Evolutionary conservation across 2,329 filamentous ascomycete genomes (phyloP).

Genomic region (Zasmidium angulare): DNA sequence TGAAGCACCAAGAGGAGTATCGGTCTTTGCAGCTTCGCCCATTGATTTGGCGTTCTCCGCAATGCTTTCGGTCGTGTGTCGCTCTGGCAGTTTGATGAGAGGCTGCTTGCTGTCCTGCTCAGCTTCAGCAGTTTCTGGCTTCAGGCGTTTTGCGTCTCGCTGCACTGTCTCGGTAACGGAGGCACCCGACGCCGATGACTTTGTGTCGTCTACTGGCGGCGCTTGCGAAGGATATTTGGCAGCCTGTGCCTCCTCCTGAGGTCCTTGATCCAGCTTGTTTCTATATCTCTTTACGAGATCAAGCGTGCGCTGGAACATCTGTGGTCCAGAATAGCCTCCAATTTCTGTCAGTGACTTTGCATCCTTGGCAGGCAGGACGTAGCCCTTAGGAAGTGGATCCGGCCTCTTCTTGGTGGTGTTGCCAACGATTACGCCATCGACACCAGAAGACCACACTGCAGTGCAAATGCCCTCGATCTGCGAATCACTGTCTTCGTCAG

Average conservation of each 20-base stretch:
- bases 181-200: too few species aligned
- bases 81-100: slow-evolving; percentile 32
- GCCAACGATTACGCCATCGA: slow-evolving; percentile 93
- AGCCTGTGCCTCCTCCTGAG: slow-evolving; percentile 25
- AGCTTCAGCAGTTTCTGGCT: slow-evolving; percentile 30
- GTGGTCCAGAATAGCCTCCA: slow-evolving; percentile 88
- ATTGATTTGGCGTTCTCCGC: slow-evolving; percentile 9
- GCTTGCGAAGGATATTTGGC: slow-evolving; percentile 5
- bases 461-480: slow-evolving; percentile 88
- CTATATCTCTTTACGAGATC: slow-evolving; percentile 79
- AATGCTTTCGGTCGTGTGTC: slow-evolving; percentile 24
- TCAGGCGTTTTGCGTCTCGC: slow-evolving; percentile 33
- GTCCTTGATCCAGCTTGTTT: slow-evolving; percentile 46
- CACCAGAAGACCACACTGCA: slow-evolving; percentile 77
- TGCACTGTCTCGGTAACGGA: slow-evolving; percentile 26
- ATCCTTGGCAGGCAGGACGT: slow-evolving; percentile 66
- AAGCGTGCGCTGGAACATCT: slow-evolving; percentile 79
- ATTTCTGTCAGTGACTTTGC: slow-evolving; percentile 66
- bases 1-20: neutral
- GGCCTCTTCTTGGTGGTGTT: slow-evolving; percentile 90
- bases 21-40: slow-evolving; percentile 7
- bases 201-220: slow-evolving; percentile 3
- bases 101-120: slow-evolving; percentile 33
- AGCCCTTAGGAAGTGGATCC: slow-evolving; percentile 66
- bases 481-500: slow-evolving; percentile 82